Evolutionary conservation across 176 grass and related monocot species (phyloP).

Genomic region (Carex parvula): DNA sequence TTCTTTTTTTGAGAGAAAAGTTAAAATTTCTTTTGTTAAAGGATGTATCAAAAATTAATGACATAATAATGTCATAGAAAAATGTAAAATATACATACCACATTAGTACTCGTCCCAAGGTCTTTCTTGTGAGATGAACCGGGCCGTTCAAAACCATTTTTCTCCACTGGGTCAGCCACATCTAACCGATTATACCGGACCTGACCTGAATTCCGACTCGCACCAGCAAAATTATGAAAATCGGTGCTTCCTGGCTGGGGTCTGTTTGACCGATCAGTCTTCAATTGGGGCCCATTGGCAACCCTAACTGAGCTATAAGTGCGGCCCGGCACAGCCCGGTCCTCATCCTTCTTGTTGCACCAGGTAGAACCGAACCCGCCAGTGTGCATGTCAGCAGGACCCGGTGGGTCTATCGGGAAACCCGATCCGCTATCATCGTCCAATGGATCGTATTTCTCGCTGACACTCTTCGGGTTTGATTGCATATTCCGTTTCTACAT

Average conservation of each 20-base stretch:
- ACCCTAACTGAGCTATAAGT: slow-evolving; percentile 54
- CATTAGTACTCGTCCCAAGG: background rate
- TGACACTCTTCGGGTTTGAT: slow-evolving; percentile 34
- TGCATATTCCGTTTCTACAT: slow-evolving; percentile 42
- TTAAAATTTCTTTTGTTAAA: background rate
- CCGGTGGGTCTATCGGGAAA: slow-evolving; percentile 52
- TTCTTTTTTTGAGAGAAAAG: no score
- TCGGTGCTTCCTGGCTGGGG: slow-evolving; percentile 50
- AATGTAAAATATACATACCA: slow-evolving; percentile 1
- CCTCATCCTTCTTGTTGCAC: slow-evolving; percentile 40
- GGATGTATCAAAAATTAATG: background rate
- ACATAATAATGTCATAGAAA: background rate
- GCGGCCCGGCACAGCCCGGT: slow-evolving; percentile 26
- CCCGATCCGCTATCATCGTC: slow-evolving; percentile 53
- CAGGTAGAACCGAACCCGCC: slow-evolving; percentile 61
- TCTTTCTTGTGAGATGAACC: slow-evolving; percentile 30
- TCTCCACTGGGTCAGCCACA: slow-evolving; percentile 21
- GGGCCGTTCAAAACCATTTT: slow-evolving; percentile 27
- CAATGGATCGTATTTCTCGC: slow-evolving; percentile 47
- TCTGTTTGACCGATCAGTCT: slow-evolving; percentile 17
- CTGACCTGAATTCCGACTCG: slow-evolving; percentile 29
- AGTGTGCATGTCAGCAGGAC: slow-evolving; percentile 34
- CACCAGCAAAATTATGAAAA: slow-evolving; percentile 49
- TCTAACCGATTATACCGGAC: slow-evolving; percentile 29
- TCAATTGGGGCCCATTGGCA: slow-evolving; percentile 34